Evolutionary conservation across 306 rosid genomes (phyloP).

Genomic region (Sphenostylis stenocarpa): DNA sequence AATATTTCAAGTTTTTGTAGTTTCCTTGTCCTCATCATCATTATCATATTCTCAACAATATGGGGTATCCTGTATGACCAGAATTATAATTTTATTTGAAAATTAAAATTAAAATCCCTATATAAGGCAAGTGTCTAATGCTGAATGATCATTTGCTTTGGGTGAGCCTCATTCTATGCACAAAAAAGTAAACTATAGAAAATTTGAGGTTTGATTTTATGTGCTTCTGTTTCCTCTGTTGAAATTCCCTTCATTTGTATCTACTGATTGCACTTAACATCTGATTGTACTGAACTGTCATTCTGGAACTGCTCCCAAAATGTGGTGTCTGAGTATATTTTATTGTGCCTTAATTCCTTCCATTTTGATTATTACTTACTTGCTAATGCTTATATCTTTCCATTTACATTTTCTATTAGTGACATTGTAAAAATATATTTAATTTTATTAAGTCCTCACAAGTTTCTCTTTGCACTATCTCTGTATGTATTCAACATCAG

Average conservation of each 20-base stretch:
- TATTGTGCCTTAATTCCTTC: constrained; percentile 14
- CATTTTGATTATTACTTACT: constrained; percentile 14
- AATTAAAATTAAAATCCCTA: background rate
- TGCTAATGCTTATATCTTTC: constrained; percentile 21
- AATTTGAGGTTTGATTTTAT: background rate
- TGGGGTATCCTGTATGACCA: background rate
- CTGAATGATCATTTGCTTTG: background rate
- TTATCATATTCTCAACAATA: background rate
- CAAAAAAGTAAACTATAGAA: background rate
- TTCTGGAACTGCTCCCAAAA: background rate
- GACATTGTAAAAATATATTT: constrained; percentile 10
- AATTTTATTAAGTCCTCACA: constrained; percentile 3
- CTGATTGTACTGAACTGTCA: constrained; percentile 7
- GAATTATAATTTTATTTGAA: background rate
- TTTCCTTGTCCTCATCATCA: background rate
- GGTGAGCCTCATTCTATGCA: constrained; percentile 1
- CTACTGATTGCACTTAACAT: background rate
- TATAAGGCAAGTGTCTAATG: constrained; percentile 8
- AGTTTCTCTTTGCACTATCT: constrained; percentile 33
- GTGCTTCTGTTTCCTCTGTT: constrained; percentile 10
- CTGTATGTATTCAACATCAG: constrained; percentile 46
- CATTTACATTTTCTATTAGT: background rate
- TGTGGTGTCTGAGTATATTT: constrained; percentile 10
- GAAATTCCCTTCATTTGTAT: background rate
- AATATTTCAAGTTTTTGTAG: background rate